Percentiles rank a stretch among this genome's conserved stretches.
Conservation (phyloP, 495 filamentous ascomycete species). For the Neurospora sp. region DNA sequence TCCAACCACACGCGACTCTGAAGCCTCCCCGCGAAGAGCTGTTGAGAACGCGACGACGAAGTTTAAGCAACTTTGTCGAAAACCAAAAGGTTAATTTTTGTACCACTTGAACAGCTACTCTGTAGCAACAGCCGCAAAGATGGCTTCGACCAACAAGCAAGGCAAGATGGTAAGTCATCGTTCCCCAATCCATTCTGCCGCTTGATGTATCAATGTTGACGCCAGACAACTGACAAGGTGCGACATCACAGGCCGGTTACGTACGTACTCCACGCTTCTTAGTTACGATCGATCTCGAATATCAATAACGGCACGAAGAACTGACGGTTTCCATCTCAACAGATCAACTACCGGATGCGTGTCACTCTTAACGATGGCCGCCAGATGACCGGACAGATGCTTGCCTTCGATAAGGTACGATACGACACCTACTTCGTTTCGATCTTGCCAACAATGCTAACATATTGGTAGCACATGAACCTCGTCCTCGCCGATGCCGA, state of each 20-base stretch:
- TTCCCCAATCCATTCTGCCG: conserved; percentile 20
- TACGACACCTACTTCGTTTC: neutral
- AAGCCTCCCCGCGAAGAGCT: conserved; percentile 20
- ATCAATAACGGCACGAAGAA: conserved; percentile 1
- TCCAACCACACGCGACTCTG: conserved; percentile 27
- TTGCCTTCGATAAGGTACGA: conserved; percentile 90
- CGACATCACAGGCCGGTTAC: conserved; percentile 70
- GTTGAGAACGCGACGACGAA: conserved; percentile 16
- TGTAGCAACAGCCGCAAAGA: conserved; percentile 48
- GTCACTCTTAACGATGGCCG: conserved; percentile 91
- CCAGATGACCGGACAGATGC: conserved; percentile 94
- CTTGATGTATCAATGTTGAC: conserved; percentile 46
- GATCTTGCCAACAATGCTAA: conserved; percentile 9
- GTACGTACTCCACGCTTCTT: conserved; percentile 49
- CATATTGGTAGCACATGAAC: conserved; percentile 78
- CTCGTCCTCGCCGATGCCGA: conserved; percentile 97
- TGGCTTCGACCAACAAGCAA: conserved; percentile 94
- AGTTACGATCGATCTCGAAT: neutral
- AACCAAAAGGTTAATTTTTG: conserved; percentile 41
- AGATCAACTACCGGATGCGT: conserved; percentile 99
- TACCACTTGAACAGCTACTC: conserved; percentile 48
- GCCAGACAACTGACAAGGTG: conserved; percentile 55
- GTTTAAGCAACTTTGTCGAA: conserved; percentile 19
- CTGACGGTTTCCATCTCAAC: conserved; percentile 22
- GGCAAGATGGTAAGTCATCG: conserved; percentile 89